Evolutionary conservation across 257 asterid species (phyloP).

Genomic region (Gentiana macrophylla): DNA sequence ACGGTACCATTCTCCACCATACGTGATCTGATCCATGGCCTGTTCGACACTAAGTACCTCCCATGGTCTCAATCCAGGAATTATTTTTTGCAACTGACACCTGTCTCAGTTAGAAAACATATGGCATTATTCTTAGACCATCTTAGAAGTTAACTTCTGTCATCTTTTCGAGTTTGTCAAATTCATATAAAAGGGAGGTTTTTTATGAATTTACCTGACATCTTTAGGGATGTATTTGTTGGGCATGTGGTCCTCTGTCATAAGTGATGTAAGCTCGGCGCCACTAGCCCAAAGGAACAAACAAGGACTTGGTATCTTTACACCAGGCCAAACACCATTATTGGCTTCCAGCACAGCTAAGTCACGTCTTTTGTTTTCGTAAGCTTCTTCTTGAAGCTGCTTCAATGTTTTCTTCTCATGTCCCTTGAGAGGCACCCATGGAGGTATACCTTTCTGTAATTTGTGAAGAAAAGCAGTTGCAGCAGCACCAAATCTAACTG

Average conservation of each 20-base stretch:
- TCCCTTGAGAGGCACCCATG: conserved; percentile 99
- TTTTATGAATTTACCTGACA: conserved; percentile 40
- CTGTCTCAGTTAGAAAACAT: conserved; percentile 25
- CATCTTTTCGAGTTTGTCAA: neutral
- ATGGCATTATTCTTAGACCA: neutral
- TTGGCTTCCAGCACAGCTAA: conserved; percentile 88
- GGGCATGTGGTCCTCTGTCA: conserved; percentile 97
- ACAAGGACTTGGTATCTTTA: conserved; percentile 85
- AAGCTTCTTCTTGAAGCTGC: conserved; percentile 89
- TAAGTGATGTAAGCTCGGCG: conserved; percentile 74
- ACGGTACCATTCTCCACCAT: conserved; percentile 78
- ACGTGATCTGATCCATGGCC: conserved; percentile 91
- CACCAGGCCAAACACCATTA: conserved; percentile 89
- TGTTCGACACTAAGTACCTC: conserved; percentile 93
- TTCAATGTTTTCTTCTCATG: conserved; percentile 74
- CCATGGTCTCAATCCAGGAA: conserved; percentile 97
- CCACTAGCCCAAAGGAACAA: conserved; percentile 98
- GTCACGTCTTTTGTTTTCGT: conserved; percentile 76
- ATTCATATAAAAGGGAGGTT: neutral
- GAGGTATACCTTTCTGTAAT: conserved; percentile 84
- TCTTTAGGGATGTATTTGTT: conserved; percentile 83
- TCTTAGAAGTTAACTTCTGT: neutral
- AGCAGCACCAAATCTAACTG: conserved; percentile 90
- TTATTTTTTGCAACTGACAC: conserved; percentile 41
- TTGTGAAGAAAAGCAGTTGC: conserved; percentile 88